A percentile compares a stretch with the other conserved stretches of the same genome.
These are phyloP conservation scores for Globisporangium splendens DNA, from an alignment of 352 stramenopile species.

Conservation along the genomic window DNA sequence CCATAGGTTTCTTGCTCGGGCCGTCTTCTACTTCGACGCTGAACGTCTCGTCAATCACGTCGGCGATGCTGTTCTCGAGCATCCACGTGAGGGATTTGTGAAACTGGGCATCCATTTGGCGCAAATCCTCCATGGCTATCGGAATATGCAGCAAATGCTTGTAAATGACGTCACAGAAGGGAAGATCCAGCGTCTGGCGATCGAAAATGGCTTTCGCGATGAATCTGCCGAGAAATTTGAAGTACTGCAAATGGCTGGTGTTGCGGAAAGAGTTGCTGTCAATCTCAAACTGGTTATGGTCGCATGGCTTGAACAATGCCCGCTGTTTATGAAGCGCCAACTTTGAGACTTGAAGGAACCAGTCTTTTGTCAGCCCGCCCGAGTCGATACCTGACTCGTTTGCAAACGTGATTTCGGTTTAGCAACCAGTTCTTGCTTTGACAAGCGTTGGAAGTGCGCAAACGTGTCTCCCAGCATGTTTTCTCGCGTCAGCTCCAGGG, in stretches of 20 bases:
- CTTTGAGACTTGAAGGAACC: constrained; percentile 79
- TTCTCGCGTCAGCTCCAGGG: constrained; percentile 47
- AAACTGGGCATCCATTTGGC: constrained; percentile 73
- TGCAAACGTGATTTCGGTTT: constrained; percentile 80
- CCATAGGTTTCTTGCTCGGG: constrained; percentile 12
- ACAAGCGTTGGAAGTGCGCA: constrained; percentile 41
- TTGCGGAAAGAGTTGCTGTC: constrained; percentile 29
- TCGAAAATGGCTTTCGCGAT: constrained; percentile 87
- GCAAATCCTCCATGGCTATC: constrained; percentile 56
- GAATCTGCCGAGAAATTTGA: constrained; percentile 74
- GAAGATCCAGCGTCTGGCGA: constrained; percentile 75
- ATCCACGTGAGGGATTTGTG: constrained; percentile 85
- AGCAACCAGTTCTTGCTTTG: constrained; percentile 40
- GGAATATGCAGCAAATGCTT: constrained; percentile 59
- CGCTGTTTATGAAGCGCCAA: constrained; percentile 28
- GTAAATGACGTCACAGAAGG: constrained; percentile 68
- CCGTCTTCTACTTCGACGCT: constrained; percentile 52
- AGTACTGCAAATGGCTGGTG: constrained; percentile 34
- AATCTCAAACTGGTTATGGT: constrained; percentile 50
- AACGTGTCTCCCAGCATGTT: constrained; percentile 74
- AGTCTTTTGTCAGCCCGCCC: constrained; percentile 87
- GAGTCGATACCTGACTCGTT: constrained; percentile 87
- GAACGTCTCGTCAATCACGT: constrained; percentile 85
- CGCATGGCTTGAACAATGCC: constrained; percentile 50
- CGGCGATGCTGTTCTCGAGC: constrained; percentile 75